Evolutionary conservation across 78 protist genomes (phyloP), one percentile per base, ranked within the genome.

Genomic region (Planoprotostelium fungivorum): DNA sequence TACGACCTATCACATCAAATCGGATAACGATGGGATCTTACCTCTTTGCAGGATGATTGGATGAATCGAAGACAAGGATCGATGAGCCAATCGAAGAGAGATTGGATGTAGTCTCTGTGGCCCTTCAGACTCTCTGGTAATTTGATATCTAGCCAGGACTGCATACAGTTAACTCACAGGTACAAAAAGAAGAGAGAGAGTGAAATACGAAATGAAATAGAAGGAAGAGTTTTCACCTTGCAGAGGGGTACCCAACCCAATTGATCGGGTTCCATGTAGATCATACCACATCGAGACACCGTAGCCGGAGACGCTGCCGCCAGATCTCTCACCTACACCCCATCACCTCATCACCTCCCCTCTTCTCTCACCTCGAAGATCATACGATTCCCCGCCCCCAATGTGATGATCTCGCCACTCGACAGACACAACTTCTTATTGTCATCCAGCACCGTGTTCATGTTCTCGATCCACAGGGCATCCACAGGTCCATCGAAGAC

Each of bases 381-480:
- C 73, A 51, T 51, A 5, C 73, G 5, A 16, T 51, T 51, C 16
- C 73, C 73, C 73, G 73, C 31, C 16, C 73, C 73, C 73, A 51
- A 51, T 25, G 73, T 51, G 73, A 51, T 51, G 73, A 51, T 51
- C 73, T 51, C 73, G 16, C 73, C 73, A 51, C 73, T 51, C 31
- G 31, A 25, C 73, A 51, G 73, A 16, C 73, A 51, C 16, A 51
- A 51, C 16, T 51, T 51, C 73, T 51, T 92, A 97, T 98, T 98
- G 94, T 99, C 99, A 93, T 99, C 99, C 28, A 99, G 94, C 38
- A 99, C 98, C 0, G 97, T 91, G 94, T 99, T 99, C 63, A 99
- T 90, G 91, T 97, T 98, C 90, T 99, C 99, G 23, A 99, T 98
- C 99, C 99, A 98, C 90, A 97, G 99, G 1, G 99, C 98, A 89